Conservation (phyloP, 805 yeast species). For the Zygoascus biomembranicola region DNA sequence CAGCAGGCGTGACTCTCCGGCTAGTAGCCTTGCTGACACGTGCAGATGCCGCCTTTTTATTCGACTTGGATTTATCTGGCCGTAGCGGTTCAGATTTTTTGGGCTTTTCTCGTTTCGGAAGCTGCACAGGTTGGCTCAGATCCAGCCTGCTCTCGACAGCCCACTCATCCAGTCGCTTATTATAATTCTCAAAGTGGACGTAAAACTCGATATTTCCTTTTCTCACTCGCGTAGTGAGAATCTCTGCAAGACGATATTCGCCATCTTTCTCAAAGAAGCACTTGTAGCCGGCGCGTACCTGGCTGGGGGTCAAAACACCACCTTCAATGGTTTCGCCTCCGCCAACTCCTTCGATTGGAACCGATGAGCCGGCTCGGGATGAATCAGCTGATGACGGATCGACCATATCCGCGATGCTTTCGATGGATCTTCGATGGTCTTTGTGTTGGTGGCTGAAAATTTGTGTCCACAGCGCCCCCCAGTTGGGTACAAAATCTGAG, state of each 20-base stretch:
- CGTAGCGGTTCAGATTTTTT: slow-evolving; percentile 25
- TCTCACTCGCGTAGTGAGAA: slow-evolving; percentile 64
- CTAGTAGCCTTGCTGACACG: slow-evolving; percentile 23
- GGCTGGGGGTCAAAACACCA: slow-evolving; percentile 33
- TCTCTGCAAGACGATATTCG: slow-evolving; percentile 74
- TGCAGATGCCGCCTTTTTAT: slow-evolving; percentile 29
- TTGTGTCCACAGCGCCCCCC: not conserved
- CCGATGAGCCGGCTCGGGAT: slow-evolving; percentile 8
- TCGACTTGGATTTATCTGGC: slow-evolving; percentile 7
- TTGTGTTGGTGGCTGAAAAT: not conserved
- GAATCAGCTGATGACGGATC: slow-evolving; percentile 1
- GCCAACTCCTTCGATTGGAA: slow-evolving; percentile 1
- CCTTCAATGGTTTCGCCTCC: slow-evolving; percentile 10
- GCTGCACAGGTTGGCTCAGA: slow-evolving; percentile 55
- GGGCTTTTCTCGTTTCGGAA: slow-evolving; percentile 54
- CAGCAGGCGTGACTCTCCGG: slow-evolving; percentile 4
- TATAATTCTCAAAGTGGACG: slow-evolving; percentile 90
- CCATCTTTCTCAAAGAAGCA: slow-evolving; percentile 76
- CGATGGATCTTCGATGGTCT: not conserved
- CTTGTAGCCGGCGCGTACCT: slow-evolving; percentile 53
- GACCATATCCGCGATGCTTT: not conserved
- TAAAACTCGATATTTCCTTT: slow-evolving; percentile 76
- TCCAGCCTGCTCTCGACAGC: slow-evolving; percentile 65
- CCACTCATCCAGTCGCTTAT: slow-evolving; percentile 97
- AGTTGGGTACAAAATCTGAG: not conserved